Evolutionary conservation across 2,329 filamentous ascomycete genomes (phyloP).

Genomic region (Diatrype stigma): DNA sequence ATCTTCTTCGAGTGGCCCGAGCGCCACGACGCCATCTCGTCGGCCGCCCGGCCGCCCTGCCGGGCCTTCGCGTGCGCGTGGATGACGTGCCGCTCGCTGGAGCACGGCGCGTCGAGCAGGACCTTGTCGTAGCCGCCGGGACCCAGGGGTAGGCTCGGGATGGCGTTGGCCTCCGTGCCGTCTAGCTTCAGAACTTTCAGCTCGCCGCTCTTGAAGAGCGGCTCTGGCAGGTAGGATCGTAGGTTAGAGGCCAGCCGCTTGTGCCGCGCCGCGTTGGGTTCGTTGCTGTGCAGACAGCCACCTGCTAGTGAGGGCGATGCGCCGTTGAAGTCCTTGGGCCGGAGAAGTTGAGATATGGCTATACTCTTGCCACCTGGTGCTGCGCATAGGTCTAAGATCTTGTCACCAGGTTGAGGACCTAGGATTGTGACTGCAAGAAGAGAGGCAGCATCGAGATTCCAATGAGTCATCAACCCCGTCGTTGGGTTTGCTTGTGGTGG

Average conservation of each 20-base stretch:
- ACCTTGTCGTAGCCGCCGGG: slow-evolving; percentile 34
- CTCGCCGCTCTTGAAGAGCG: slow-evolving; percentile 16
- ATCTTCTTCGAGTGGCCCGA: slow-evolving; percentile 30
- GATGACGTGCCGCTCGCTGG: slow-evolving; percentile 35
- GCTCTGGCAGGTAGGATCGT: slow-evolving; percentile 18
- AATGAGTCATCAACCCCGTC: slow-evolving; percentile 21
- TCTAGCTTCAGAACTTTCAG: slow-evolving; percentile 22
- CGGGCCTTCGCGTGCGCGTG: slow-evolving; percentile 29
- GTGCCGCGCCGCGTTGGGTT: slow-evolving; percentile 27
- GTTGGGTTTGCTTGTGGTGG: slow-evolving; percentile 14
- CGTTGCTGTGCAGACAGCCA: slow-evolving; percentile 34
- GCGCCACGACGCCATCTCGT: slow-evolving; percentile 34
- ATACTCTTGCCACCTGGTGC: slow-evolving; percentile 34
- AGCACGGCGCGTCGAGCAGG: slow-evolving; percentile 37
- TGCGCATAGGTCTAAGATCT: slow-evolving; percentile 36
- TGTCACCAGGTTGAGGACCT: slow-evolving; percentile 28
- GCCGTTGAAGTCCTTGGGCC: slow-evolving; percentile 9
- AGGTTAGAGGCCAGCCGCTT: slow-evolving; percentile 26
- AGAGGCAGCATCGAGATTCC: slow-evolving; percentile 27
- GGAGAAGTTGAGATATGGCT: slow-evolving; percentile 27
- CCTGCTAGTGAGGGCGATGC: slow-evolving; percentile 14
- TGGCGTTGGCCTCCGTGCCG: slow-evolving; percentile 18
- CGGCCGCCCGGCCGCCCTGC: slow-evolving; percentile 24
- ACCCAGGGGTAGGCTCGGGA: slow-evolving; percentile 23
- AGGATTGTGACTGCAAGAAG: slow-evolving; percentile 28